These are phyloP conservation scores for Tulasnella sp. DNA, from an alignment of 768 basidiomycete genomes.

Conservation along the genomic window DNA sequence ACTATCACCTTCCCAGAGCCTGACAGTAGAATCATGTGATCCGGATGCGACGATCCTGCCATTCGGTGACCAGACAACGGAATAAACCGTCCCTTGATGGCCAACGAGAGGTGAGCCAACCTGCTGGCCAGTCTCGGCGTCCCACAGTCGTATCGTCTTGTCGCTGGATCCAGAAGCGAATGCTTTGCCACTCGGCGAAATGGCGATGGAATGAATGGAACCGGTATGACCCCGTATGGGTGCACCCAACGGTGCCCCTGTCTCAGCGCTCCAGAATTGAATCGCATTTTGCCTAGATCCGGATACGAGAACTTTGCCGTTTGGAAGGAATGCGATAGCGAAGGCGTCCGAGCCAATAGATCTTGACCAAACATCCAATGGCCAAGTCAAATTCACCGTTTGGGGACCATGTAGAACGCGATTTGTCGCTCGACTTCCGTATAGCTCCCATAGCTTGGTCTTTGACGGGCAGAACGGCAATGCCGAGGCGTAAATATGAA, in stretches of 20 bases:
- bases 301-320: neutral
- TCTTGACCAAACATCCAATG: no score
- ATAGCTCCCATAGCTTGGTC: no score
- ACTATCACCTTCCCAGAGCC: slow-evolving; percentile 43
- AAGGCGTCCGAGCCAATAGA: neutral
- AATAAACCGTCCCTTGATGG: no score
- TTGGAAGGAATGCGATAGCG: slow-evolving; percentile 3
- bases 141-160: slow-evolving; percentile 15
- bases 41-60: no score
- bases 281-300: neutral
- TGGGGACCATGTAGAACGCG: no score
- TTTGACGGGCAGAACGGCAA: no score
- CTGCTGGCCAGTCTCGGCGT: neutral
- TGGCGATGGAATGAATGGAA: neutral
- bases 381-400: no score
- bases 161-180: slow-evolving; percentile 20
- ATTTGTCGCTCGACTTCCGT: no score
- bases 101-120: neutral
- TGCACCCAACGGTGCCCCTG: neutral
- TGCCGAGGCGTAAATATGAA: no score
- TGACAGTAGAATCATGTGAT: no score
- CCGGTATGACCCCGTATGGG: neutral
- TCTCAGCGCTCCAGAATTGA: neutral
- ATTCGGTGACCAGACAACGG: no score
- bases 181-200: slow-evolving; percentile 15